phyloP scores from a whole-genome alignment of 139 green algal species.

The Chlorella sp. region DNA sequence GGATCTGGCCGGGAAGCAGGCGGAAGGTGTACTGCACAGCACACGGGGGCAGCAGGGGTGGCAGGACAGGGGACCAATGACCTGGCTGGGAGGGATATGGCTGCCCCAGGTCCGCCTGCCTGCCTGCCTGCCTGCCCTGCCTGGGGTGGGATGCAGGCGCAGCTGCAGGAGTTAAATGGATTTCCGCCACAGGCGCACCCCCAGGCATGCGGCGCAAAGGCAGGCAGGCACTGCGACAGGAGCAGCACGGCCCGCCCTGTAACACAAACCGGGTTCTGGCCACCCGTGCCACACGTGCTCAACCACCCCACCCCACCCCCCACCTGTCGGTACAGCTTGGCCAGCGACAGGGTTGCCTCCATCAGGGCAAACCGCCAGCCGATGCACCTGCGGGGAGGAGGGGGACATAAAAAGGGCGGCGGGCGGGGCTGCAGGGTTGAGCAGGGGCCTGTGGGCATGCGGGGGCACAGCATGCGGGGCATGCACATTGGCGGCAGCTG shows the following conservation, averaged over 20 bases:
- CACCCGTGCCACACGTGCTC: too few relatives aligned
- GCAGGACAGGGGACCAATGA: background rate
- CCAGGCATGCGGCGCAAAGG: background rate
- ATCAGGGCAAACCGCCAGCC: background rate
- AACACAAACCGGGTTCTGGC: background rate
- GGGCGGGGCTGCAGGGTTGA: background rate
- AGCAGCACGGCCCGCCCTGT: background rate
- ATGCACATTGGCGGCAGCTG: background rate
- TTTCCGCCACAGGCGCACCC: background rate
- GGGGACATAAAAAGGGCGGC: too few relatives aligned
- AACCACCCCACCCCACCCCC: background rate
- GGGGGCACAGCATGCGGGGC: background rate
- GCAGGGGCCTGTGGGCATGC: background rate
- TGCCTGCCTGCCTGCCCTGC: too few relatives aligned
- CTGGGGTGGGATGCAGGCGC: background rate
- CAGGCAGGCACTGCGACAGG: background rate
- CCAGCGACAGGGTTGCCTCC: background rate
- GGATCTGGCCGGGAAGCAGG: background rate
- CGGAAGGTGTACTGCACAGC: background rate
- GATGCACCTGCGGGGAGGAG: background rate
- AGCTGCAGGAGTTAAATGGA: too few relatives aligned
- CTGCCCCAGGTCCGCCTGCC: too few relatives aligned
- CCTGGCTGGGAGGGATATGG: too few relatives aligned
- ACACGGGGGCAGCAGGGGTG: background rate
- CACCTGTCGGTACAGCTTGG: slow-evolving; percentile 1